A percentile compares a stretch with the other conserved stretches of the same genome.
phyloP scores from a whole-genome alignment of 768 basidiomycete genomes.

The Leccinum rimulosum region DNA sequence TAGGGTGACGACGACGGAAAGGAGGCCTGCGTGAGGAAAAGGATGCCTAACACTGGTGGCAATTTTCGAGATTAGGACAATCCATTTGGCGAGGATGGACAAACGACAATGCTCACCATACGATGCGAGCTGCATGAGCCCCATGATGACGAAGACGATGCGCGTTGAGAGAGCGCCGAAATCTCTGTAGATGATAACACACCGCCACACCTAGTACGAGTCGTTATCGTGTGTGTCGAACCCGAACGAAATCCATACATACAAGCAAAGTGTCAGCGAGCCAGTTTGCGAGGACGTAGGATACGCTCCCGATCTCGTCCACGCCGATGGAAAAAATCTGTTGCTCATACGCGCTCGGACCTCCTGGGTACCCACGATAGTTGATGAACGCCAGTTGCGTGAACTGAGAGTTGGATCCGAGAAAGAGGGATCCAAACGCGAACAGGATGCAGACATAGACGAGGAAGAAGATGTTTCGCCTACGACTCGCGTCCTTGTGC shows the following conservation, averaged over 20 bases:
- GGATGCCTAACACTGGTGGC: slow-evolving; percentile 19
- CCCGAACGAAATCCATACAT: slow-evolving; percentile 6
- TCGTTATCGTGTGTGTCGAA: neutral
- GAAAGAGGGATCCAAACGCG: slow-evolving; percentile 22
- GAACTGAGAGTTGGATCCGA: slow-evolving; percentile 28
- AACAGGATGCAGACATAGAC: slow-evolving; percentile 24
- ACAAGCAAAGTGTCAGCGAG: slow-evolving; percentile 27
- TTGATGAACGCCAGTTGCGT: slow-evolving; percentile 32
- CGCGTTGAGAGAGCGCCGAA: slow-evolving; percentile 10
- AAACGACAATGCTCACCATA: slow-evolving; percentile 16
- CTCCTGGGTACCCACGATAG: slow-evolving; percentile 26
- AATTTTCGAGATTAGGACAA: neutral
- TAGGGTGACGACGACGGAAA: slow-evolving; percentile 28
- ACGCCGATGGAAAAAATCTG: slow-evolving; percentile 28
- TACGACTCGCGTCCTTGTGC: slow-evolving; percentile 9
- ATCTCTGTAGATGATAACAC: slow-evolving; percentile 27
- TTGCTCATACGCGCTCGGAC: slow-evolving; percentile 22
- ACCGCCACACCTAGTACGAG: slow-evolving; percentile 27
- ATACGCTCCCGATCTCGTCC: slow-evolving; percentile 25
- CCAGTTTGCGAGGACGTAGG: slow-evolving; percentile 31
- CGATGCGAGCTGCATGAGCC: slow-evolving; percentile 26
- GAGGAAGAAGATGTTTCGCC: slow-evolving; percentile 23
- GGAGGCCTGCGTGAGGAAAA: slow-evolving; percentile 28
- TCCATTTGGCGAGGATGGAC: neutral
- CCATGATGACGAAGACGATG: slow-evolving; percentile 17